Conservation (phyloP, 495 filamentous ascomycete species). For the Astrothelium subdiscretum region DNA sequence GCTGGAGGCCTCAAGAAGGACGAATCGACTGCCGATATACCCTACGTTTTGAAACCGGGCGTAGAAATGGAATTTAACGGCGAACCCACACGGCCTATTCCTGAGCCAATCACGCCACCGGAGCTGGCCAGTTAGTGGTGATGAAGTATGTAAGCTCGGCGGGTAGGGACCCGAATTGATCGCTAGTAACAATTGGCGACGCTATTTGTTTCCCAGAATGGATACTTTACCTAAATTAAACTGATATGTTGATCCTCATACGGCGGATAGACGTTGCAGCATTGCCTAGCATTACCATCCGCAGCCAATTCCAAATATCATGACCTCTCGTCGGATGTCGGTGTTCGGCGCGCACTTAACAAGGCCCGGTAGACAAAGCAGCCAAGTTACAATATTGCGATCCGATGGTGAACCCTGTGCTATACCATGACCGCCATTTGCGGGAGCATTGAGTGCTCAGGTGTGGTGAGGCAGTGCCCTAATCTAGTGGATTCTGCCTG, state of each 20-base stretch:
- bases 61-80: background rate
- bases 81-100: background rate
- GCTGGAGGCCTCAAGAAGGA: background rate
- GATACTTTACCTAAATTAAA: background rate
- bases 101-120: background rate
- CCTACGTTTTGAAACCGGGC: background rate
- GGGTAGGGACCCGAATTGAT: background rate
- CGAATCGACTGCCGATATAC: background rate
- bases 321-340: background rate
- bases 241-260: background rate
- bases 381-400: background rate
- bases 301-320: background rate
- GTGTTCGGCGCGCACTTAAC: background rate
- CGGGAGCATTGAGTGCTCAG: background rate
- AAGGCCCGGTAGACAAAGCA: background rate
- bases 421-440: background rate
- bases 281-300: too few relatives aligned
- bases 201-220: background rate
- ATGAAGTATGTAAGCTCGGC: background rate
- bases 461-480: background rate
- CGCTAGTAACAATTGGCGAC: background rate
- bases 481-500: background rate
- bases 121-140: background rate
- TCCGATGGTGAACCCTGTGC: background rate
- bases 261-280: too few relatives aligned